These are phyloP conservation scores for Pseudogymnoascus sp. DNA, from an alignment of 2,329 filamentous ascomycete species.

Conservation along the genomic window DNA sequence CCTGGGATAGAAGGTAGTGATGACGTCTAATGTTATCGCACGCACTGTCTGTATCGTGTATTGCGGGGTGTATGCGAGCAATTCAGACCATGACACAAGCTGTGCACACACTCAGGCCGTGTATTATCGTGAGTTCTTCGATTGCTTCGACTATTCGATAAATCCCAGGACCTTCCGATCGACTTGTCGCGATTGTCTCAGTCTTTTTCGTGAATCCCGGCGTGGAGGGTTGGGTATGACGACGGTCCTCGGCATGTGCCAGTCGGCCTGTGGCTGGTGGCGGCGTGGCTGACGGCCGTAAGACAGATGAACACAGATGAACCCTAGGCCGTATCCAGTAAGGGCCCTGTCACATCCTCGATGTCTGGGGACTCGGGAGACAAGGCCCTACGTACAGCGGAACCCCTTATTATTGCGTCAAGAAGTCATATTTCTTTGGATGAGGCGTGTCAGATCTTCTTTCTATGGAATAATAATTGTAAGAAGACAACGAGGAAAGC, in stretches of 20 bases:
- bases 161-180: not conserved
- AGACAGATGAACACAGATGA: not conserved
- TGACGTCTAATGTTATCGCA: not conserved
- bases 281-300: not conserved
- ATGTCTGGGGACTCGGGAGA: not conserved
- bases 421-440: not conserved
- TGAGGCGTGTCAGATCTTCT: not conserved
- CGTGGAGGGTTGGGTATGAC: not conserved
- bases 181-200: not conserved
- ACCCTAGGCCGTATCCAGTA: not conserved
- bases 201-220: not conserved
- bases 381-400: not conserved
- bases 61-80: not conserved
- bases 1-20: not conserved
- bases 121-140: not conserved
- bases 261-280: not conserved
- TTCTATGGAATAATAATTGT: not conserved
- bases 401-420: constrained; percentile 3
- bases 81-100: not conserved
- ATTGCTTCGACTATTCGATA: not conserved
- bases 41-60: not conserved
- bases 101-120: not conserved
- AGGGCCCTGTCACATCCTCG: not conserved
- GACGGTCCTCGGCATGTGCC: constrained; percentile 5
- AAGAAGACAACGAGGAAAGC: not conserved